Evolutionary conservation across 208 protist species (phyloP), one percentile per base, ranked within the genome.

Genomic region (Endotrypanum monterogeii): DNA sequence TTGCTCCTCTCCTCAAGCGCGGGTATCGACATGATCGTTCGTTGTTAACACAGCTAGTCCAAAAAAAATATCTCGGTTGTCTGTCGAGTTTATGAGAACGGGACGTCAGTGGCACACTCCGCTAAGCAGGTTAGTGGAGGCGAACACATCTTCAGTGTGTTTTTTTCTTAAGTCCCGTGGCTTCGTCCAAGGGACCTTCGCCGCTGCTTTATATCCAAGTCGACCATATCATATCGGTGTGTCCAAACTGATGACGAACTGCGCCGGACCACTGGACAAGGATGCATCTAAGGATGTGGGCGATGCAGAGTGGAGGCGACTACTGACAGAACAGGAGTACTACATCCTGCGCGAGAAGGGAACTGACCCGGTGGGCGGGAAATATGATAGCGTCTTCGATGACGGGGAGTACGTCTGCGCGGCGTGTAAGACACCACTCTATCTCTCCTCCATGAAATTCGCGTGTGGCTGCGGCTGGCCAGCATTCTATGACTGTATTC

Each of bases 381-480:
- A 62, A 48, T 88, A 87, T 35, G 87, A 95, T 54, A 68, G 90
- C 37, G 82, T 89, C 61, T 96, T 90, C 78, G 91, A 76, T 3
- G 71, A 88, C 0, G 94, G 94, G 60, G 67, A 68, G 41, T 98
- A 96, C 73, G 74, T 79, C 58, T 98, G 94, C 66, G 90, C 88
- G 3, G 94, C 63, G 12, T 98, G 94, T 67, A 81, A 83, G 32
- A 80, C 89, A n/a, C 86, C 81, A n/a, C 83, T 98, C 20, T 98
- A 97, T 80, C 89, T 79, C 23, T 93, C 91, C 12, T 78, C 52
- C 28, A 94, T 94, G 87, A 98, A 98, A 79, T 98, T 94, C 75
- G 86, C 73, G 44, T 95, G 91, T 60, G 85, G 88, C 35, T 98
- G 94, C 66, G 94, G 94, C 37, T 98, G 94, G 94, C 94, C 94